Percentiles rank a stretch among this genome's conserved stretches.
These are phyloP conservation scores for Monosporascus ibericus DNA, from an alignment of 2,329 filamentous ascomycete genomes.

Conservation along the genomic window DNA sequence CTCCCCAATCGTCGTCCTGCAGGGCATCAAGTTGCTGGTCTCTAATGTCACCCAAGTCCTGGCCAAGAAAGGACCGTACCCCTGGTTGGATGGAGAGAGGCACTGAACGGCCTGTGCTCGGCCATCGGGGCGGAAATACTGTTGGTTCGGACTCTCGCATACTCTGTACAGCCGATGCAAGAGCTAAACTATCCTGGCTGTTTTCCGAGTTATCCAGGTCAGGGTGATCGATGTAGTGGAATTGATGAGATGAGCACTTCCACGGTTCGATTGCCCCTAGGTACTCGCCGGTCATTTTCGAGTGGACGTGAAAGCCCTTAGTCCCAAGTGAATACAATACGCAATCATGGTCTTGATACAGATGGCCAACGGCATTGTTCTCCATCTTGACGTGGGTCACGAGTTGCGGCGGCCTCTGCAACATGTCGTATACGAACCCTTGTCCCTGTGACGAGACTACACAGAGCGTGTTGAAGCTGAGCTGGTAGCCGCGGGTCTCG, in stretches of 20 bases:
- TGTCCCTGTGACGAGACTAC: constrained; percentile 37
- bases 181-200: constrained; percentile 1
- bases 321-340: constrained; percentile 38
- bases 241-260: constrained; percentile 27
- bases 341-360: constrained; percentile 33
- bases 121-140: constrained; percentile 4
- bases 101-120: constrained; percentile 19
- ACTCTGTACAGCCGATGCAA: neutral
- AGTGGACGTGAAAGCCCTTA: constrained; percentile 35
- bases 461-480: constrained; percentile 36
- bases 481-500: constrained; percentile 38
- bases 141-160: neutral
- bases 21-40: constrained; percentile 7
- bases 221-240: constrained; percentile 17
- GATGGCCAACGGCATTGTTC: constrained; percentile 34
- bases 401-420: constrained; percentile 24
- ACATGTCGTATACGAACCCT: constrained; percentile 39
- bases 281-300: constrained; percentile 31
- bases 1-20: constrained; percentile 39
- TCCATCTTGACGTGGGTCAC: constrained; percentile 32
- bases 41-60: neutral
- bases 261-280: constrained; percentile 32
- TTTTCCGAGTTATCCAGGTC: neutral
- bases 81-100: constrained; percentile 21
- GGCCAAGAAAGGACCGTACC: neutral